Base-by-base conservation (phyloP, 1,284 basidiomycete genomes). In the Golubevia sp. region DNA sequence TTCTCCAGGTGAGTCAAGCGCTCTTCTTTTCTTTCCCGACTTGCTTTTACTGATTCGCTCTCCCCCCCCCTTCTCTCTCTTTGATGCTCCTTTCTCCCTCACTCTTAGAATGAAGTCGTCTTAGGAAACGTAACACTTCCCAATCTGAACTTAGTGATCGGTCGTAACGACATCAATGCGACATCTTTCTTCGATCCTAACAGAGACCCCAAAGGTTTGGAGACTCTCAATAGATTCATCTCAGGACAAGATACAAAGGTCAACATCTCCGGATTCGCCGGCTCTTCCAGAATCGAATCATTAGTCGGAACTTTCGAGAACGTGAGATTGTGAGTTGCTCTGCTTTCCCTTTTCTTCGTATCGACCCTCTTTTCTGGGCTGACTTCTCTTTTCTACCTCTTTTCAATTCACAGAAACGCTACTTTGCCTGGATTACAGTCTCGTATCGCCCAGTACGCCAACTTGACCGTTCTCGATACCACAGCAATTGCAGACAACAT, bases 221-320 rank as follows among this genome's bases (percentile, higher is more conserved):
- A 79, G 30, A 77, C 70, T 25, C 61, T 83, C 51, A 80, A 81
- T 66, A 70, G 75, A 20, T 83, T 74, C 71, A 74, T 80, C 20
- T 74, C 76, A 15, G 80, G 80, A 55, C 67, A 63, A 23, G 69
- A 76, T 59, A 82, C 79, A 2, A 51, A 63, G 0, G 63, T 83
- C 2, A 76, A 73, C 66, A 78, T 79, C 63, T 71, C 74, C 23
- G 80, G 79, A 38, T 82, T 63, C 64, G 60, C 59, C 8, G 70
- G 70, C 11, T 82, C 79, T 1, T 74, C 74, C 2, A 0, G 11
- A 3, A 71, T 82, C 27, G 53, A 51, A 8, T 77, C 80, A 34
- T 66, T 83, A 11, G 59, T 60, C n/a, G 70, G 73, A 1, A 68
- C 77, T 1, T 72, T 83, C 27, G 70, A 69, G n/a, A 68, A 64